A percentile compares a stretch with the other conserved stretches of the same genome.
phyloP scores from a whole-genome alignment of 2,329 filamentous ascomycete genomes.

The Ophiocordyceps camponoti-leonardi region DNA sequence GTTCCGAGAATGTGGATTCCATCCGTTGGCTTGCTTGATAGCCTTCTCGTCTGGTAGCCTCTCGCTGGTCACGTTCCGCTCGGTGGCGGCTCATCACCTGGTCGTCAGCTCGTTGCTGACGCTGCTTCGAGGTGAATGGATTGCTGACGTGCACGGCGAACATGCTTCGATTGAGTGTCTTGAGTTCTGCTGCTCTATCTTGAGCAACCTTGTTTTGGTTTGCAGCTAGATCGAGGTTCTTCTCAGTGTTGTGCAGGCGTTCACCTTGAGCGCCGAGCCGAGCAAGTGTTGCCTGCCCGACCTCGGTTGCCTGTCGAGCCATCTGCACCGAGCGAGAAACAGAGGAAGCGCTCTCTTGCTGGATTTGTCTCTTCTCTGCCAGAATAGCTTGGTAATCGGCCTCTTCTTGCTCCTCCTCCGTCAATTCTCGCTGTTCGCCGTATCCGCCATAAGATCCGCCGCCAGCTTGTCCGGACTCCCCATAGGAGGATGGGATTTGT shows the following conservation, averaged over 20 bases:
- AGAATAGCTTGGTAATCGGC: constrained; percentile 49
- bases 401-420: constrained; percentile 62
- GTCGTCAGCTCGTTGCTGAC: constrained; percentile 47
- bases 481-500: constrained; percentile 8
- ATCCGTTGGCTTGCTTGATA: constrained; percentile 34
- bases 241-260: constrained; percentile 64
- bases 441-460: constrained; percentile 30
- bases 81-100: constrained; percentile 53
- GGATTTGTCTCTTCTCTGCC: constrained; percentile 43
- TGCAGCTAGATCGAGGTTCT: constrained; percentile 64
- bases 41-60: constrained; percentile 37
- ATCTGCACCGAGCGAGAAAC: constrained; percentile 22
- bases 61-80: constrained; percentile 46
- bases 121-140: constrained; percentile 55
- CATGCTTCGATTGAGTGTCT: constrained; percentile 78
- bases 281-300: constrained; percentile 55
- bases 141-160: constrained; percentile 69
- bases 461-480: constrained; percentile 9
- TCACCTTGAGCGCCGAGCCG: constrained; percentile 66
- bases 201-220: constrained; percentile 61
- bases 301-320: constrained; percentile 25
- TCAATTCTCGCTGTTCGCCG: constrained; percentile 59
- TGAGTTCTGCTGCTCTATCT: constrained; percentile 67
- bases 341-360: constrained; percentile 47
- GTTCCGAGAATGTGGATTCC: constrained; percentile 29